Conservation (phyloP, 768 basidiomycete genomes). For the Russula emetica region DNA sequence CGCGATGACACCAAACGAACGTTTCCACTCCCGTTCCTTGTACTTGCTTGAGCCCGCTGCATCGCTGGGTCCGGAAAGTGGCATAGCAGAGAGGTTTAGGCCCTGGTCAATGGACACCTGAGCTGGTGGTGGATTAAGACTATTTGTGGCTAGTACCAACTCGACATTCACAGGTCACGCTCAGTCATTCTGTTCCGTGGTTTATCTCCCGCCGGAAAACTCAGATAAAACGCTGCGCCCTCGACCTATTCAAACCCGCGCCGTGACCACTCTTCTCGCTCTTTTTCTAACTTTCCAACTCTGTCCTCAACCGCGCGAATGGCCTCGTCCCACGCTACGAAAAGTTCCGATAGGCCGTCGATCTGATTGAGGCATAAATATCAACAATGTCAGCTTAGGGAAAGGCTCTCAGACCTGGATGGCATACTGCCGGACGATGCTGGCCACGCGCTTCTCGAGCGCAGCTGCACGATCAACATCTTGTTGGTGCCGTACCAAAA, state of each 20-base stretch:
- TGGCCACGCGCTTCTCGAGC: constrained; percentile 63
- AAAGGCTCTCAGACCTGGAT: constrained; percentile 49
- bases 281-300: constrained; percentile 53
- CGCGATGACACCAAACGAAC: constrained; percentile 26
- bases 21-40: constrained; percentile 29
- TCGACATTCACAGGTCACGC: neutral
- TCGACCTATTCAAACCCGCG: constrained; percentile 51
- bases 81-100: neutral
- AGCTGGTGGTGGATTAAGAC: neutral
- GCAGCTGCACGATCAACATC: constrained; percentile 52
- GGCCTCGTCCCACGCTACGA: constrained; percentile 81
- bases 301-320: constrained; percentile 63
- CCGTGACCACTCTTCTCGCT: constrained; percentile 53
- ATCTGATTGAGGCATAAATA: constrained; percentile 43
- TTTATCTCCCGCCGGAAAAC: no score
- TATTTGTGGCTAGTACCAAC: neutral
- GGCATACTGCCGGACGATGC: constrained; percentile 63
- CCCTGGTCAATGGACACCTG: neutral
- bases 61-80: constrained; percentile 8
- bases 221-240: neutral
- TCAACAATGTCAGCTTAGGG: neutral
- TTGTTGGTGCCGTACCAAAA: constrained; percentile 56
- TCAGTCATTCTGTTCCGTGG: no score
- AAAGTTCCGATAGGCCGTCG: constrained; percentile 76
- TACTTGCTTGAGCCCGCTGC: neutral